These are phyloP conservation scores for Fusarium sp. DNA, from an alignment of 2,329 filamentous ascomycete species.

Conservation along the genomic window DNA sequence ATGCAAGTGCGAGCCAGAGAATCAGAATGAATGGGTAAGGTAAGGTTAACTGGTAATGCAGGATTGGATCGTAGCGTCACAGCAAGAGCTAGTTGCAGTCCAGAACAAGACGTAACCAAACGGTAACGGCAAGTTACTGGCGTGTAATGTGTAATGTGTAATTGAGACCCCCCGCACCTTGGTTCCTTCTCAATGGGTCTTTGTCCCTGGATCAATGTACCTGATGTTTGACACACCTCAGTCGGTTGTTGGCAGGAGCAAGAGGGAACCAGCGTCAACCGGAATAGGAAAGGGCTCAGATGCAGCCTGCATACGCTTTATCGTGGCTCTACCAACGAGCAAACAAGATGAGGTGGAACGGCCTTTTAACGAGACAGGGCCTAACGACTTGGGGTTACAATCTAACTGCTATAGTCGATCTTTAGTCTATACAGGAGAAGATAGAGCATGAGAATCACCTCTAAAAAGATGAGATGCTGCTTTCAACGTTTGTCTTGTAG, in stretches of 20 bases:
- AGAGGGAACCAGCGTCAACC: constrained; percentile 29
- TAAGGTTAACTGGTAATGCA: neutral
- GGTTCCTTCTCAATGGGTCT: constrained; percentile 8
- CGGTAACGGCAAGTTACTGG: constrained; percentile 6
- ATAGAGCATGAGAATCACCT: neutral
- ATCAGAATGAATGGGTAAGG: constrained; percentile 17
- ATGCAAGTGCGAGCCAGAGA: constrained; percentile 34
- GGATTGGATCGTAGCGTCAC: constrained; percentile 22
- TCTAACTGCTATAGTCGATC: constrained; percentile 16
- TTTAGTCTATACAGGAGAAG: neutral
- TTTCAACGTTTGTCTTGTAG: neutral
- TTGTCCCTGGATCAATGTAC: constrained; percentile 38
- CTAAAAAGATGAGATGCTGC: neutral
- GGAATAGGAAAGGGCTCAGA: constrained; percentile 39
- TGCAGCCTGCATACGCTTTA: constrained; percentile 31
- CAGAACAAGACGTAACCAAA: neutral
- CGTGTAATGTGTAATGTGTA: constrained; percentile 15
- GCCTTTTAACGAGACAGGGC: constrained; percentile 25
- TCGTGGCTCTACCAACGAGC: constrained; percentile 33
- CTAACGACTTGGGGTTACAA: constrained; percentile 22
- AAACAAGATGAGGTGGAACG: constrained; percentile 31
- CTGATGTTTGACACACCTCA: constrained; percentile 37
- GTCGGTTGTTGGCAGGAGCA: constrained; percentile 24
- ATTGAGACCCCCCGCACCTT: constrained; percentile 30
- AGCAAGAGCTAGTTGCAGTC: constrained; percentile 13